phyloP scores from a whole-genome alignment of 441 rosid species.

The Aquilaria agallochum region DNA sequence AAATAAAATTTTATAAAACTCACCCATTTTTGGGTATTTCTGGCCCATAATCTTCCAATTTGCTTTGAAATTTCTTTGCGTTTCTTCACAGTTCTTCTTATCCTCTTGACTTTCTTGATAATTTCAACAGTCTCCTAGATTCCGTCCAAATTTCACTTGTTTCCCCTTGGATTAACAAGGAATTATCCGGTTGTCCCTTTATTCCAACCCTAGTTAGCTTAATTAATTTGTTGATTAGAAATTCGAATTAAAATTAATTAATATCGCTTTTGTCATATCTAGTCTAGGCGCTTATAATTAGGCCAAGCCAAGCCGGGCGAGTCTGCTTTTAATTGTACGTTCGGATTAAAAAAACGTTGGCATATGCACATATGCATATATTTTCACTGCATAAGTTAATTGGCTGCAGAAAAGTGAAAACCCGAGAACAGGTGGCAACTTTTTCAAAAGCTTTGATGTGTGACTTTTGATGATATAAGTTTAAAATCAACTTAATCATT shows the following conservation, averaged over 20 bases:
- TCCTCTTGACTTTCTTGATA: conserved; percentile 21
- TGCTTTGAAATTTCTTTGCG: conserved; percentile 8
- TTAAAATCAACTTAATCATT: neutral
- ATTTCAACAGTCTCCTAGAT: conserved; percentile 14
- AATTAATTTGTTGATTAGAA: too few species aligned
- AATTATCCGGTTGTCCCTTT: neutral
- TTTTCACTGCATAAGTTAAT: conserved; percentile 7
- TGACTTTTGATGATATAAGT: neutral
- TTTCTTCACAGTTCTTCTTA: conserved; percentile 14
- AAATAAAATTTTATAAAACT: too few species aligned
- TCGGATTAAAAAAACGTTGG: neutral
- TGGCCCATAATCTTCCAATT: neutral
- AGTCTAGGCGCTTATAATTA: too few species aligned
- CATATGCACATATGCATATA: neutral
- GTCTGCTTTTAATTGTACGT: too few species aligned
- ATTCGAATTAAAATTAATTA: too few species aligned
- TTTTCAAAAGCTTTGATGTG: conserved; percentile 11
- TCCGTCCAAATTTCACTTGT: conserved; percentile 20
- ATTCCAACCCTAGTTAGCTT: too few species aligned
- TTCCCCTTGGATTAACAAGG: conserved; percentile 7
- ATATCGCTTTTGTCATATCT: too few species aligned
- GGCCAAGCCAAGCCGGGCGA: too few species aligned
- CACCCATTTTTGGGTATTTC: neutral
- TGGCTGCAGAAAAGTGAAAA: conserved; percentile 3
- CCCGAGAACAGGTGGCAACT: too few species aligned